A percentile compares a stretch with the other conserved stretches of the same genome.
Conservation (phyloP, 768 basidiomycete species). For the Tephrocybe sp. region DNA sequence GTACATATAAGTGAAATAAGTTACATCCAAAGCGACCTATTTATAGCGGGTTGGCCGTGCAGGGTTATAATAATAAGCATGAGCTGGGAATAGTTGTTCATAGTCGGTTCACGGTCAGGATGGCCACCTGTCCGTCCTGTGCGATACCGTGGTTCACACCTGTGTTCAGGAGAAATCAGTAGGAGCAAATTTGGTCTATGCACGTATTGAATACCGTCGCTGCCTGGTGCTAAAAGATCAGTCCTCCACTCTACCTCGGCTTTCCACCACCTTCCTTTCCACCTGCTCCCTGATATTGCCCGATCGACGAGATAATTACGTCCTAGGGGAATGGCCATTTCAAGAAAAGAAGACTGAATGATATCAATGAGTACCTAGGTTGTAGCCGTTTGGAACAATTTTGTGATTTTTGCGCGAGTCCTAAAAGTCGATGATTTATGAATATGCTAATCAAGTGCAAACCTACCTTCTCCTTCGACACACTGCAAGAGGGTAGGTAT, state of each 20-base stretch:
- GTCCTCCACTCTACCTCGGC: slow-evolving; percentile 76
- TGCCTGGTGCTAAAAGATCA: slow-evolving; percentile 69
- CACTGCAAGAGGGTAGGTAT: too few species aligned
- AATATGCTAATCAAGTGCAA: slow-evolving; percentile 1
- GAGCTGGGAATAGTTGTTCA: neutral
- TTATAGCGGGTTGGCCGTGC: neutral
- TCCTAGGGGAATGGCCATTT: slow-evolving; percentile 38
- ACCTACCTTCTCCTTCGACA: slow-evolving; percentile 66
- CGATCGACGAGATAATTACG: slow-evolving; percentile 75
- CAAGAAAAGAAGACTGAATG: neutral
- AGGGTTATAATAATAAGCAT: neutral
- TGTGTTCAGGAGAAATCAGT: slow-evolving; percentile 26
- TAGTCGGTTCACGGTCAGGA: slow-evolving; percentile 57
- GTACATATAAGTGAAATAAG: slow-evolving; percentile 9
- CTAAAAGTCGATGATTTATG: slow-evolving; percentile 24
- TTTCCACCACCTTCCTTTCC: slow-evolving; percentile 70
- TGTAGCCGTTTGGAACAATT: slow-evolving; percentile 80
- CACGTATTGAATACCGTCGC: slow-evolving; percentile 47
- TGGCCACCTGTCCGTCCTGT: slow-evolving; percentile 80
- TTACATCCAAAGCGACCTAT: neutral
- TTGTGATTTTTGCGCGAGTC: slow-evolving; percentile 67
- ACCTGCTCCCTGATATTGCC: slow-evolving; percentile 59
- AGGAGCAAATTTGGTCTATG: too few species aligned
- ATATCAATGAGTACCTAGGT: slow-evolving; percentile 36
- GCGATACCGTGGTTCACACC: slow-evolving; percentile 81